phyloP scores from a whole-genome alignment of 192 early-diverging fungal species.

The Funneliformis mosseae region DNA sequence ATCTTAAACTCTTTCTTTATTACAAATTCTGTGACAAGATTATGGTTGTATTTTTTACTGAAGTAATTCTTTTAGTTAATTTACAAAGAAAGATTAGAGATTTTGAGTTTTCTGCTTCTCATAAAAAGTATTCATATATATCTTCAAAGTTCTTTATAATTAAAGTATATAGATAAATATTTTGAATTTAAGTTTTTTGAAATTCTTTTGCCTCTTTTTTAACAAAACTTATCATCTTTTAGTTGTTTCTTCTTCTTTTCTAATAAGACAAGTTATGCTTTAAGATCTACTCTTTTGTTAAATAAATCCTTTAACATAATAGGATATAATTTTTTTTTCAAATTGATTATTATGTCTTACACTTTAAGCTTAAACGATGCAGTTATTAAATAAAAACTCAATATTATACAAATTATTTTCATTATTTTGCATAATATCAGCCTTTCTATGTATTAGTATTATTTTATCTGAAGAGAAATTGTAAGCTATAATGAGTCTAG shows the following conservation, averaged over 20 bases:
- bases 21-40: too few relatives aligned
- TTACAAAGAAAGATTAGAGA: constrained; percentile 15
- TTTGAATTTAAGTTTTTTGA: constrained; percentile 14
- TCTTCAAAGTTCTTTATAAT: constrained; percentile 2
- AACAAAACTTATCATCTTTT: constrained; percentile 1
- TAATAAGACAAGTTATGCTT: neutral
- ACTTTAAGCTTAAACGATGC: neutral
- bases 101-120: too few relatives aligned
- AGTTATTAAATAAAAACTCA: constrained; percentile 12
- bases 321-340: neutral
- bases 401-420: constrained; percentile 21
- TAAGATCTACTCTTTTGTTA: constrained; percentile 4
- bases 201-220: constrained; percentile 12
- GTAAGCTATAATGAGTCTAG: neutral
- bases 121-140: too few relatives aligned
- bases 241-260: neutral
- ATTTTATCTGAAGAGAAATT: constrained; percentile 16
- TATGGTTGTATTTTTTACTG: too few relatives aligned
- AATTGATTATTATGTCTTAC: neutral
- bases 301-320: constrained; percentile 10
- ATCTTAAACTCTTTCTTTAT: too few relatives aligned
- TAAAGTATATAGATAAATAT: neutral
- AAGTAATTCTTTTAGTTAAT: constrained; percentile 10
- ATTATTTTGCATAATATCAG: constrained; percentile 13
- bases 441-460: neutral